These are phyloP conservation scores for Globisporangium apiculatum DNA, from an alignment of 352 stramenopile genomes.

Conservation along the genomic window DNA sequence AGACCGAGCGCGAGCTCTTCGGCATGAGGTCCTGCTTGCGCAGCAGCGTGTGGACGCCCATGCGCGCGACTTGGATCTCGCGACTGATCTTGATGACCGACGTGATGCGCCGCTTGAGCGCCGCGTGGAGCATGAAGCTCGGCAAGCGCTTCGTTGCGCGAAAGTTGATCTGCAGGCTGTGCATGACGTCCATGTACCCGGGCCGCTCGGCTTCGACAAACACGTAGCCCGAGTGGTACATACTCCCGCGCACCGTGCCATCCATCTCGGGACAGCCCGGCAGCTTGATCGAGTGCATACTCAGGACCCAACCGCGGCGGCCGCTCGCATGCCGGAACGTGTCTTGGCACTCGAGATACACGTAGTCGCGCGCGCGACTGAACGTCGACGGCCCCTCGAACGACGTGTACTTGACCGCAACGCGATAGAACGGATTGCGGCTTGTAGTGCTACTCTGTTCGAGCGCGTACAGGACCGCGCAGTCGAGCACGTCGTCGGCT, in stretches of 20 bases:
- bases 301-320: conserved; percentile 64
- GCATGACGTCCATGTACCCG: conserved; percentile 82
- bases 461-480: conserved; percentile 54
- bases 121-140: conserved; percentile 55
- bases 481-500: conserved; percentile 61
- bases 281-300: conserved; percentile 82
- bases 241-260: conserved; percentile 64
- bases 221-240: conserved; percentile 78
- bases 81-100: conserved; percentile 57
- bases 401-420: conserved; percentile 65
- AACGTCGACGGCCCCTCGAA: conserved; percentile 52
- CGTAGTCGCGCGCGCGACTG: conserved; percentile 58
- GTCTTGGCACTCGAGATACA: conserved; percentile 72
- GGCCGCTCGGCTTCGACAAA: conserved; percentile 71
- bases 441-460: conserved; percentile 23
- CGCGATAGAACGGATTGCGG: conserved; percentile 51
- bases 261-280: conserved; percentile 63
- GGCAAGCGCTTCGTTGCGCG: conserved; percentile 60
- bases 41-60: conserved; percentile 52
- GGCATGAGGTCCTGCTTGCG: conserved; percentile 62
- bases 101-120: conserved; percentile 54
- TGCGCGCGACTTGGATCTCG: conserved; percentile 52
- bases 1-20: conserved; percentile 47
- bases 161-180: conserved; percentile 83
- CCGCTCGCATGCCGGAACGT: conserved; percentile 68